Evolutionary conservation across 192 early-diverging fungal genomes (phyloP), one percentile per base, ranked within the genome.

Genomic region (Linnemannia schmuckeri): DNA sequence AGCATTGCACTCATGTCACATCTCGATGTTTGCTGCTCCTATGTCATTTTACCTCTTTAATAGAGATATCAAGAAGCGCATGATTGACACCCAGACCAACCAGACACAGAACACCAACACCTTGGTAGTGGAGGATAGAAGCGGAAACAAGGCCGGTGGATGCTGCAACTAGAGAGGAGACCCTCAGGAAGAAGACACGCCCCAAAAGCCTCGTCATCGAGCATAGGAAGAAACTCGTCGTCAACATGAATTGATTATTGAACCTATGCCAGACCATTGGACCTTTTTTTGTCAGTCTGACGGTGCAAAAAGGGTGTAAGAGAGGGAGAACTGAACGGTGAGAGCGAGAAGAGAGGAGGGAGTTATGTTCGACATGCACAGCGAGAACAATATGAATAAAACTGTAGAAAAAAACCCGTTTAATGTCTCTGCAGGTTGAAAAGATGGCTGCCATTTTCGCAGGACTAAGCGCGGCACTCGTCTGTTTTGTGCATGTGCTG

Each of bases 61-160:
- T 69, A 97, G 97, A 81, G 98, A 99, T 82, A 98, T 99, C 93
- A 99, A 99, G 90, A 98, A 97, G 92, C 96, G 98, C 46, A 91
- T 99, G 84, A 98, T 99, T 82, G 98, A 99, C 88, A 95, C 96
- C 46, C 88, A 89, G 76, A 77, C 80, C 57, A 84, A 79, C 77
- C 82, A 85, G 44, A 81, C 77, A 63, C 88, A 89, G 76, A 88
- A 80, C 72, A 75, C 82, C 76, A 81, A 77, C 80, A 80, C 85
- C 20, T 73, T 87, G 71, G 79, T 87, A 74, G 85, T 87, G 69
- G 85, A 87, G 37, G 84, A 81, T 38, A 81, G 79, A 81, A 52
- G 46, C 40, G 77, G 70, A 69, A 77, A 55, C 78, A 85, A 86
- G 41, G 44, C 68, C 24, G 84, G 84, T 38, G 79, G 79, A 86